phyloP scores from a whole-genome alignment of 306 rosid species.

The Dicorynia guianensis region DNA sequence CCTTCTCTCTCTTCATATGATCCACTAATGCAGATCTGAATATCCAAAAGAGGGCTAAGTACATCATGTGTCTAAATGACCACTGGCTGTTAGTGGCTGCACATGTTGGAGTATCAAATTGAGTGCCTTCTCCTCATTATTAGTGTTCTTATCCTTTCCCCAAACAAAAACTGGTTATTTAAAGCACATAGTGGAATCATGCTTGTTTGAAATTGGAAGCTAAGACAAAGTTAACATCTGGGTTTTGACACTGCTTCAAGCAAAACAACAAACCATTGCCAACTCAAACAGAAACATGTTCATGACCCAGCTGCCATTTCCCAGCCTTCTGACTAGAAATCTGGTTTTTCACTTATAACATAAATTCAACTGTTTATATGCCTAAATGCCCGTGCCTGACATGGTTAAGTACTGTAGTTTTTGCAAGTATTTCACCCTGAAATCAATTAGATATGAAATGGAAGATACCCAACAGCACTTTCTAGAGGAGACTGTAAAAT shows the following conservation, averaged over 20 bases:
- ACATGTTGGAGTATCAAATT: constrained; percentile 39
- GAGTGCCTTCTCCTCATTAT: constrained; percentile 27
- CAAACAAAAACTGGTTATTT: constrained; percentile 33
- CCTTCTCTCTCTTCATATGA: too few species aligned
- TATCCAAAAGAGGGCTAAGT: background rate
- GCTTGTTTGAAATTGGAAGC: constrained; percentile 8
- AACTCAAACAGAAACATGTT: background rate
- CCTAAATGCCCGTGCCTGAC: too few species aligned
- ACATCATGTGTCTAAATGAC: constrained; percentile 37
- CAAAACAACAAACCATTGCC: background rate
- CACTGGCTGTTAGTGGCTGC: constrained; percentile 34
- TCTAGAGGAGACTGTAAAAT: too few species aligned
- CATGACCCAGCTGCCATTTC: background rate
- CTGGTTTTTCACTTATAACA: too few species aligned
- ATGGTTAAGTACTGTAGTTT: too few species aligned
- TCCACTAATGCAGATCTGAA: background rate
- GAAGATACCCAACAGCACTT: too few species aligned
- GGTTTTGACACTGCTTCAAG: constrained; percentile 1
- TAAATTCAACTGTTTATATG: too few species aligned
- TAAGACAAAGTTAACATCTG: background rate
- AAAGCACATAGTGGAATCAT: constrained; percentile 41
- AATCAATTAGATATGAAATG: too few species aligned
- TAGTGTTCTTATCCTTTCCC: constrained; percentile 34
- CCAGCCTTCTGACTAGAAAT: too few species aligned
- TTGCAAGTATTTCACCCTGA: too few species aligned